Conservation (phyloP, 768 basidiomycete species). For the Tylopilus felleus region DNA sequence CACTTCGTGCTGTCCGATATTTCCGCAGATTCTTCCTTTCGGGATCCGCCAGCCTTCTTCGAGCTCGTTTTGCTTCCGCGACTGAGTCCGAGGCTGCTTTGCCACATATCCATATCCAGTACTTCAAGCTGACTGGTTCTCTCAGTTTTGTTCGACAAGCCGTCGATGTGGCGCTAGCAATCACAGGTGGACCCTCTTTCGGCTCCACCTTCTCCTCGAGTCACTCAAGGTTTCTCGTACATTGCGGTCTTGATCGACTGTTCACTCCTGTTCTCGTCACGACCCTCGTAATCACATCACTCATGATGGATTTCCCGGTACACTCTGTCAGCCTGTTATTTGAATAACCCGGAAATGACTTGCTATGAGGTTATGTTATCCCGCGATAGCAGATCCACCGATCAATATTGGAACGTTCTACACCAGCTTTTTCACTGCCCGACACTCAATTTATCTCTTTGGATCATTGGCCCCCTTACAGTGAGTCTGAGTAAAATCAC, state of each 20-base stretch:
- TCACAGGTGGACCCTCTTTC: too few relatives aligned
- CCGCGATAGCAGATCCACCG: not conserved
- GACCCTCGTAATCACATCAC: not conserved
- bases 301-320: not conserved
- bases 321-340: not conserved
- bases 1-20: not conserved
- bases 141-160: not conserved
- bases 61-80: not conserved
- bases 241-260: not conserved
- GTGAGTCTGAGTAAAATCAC: not conserved
- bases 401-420: not conserved
- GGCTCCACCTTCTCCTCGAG: too few relatives aligned
- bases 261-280: not conserved
- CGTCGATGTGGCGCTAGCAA: too few relatives aligned
- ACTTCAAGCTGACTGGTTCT: not conserved
- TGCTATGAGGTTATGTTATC: not conserved
- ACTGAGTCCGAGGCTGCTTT: not conserved
- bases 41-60: not conserved
- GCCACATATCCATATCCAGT: not conserved
- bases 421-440: not conserved
- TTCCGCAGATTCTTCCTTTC: not conserved
- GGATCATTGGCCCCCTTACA: not conserved
- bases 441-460: not conserved
- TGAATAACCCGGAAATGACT: not conserved
- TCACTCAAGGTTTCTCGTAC: not conserved